Base-by-base conservation (phyloP, 106 monocot species). In the Apostasia shenzhenica region DNA sequence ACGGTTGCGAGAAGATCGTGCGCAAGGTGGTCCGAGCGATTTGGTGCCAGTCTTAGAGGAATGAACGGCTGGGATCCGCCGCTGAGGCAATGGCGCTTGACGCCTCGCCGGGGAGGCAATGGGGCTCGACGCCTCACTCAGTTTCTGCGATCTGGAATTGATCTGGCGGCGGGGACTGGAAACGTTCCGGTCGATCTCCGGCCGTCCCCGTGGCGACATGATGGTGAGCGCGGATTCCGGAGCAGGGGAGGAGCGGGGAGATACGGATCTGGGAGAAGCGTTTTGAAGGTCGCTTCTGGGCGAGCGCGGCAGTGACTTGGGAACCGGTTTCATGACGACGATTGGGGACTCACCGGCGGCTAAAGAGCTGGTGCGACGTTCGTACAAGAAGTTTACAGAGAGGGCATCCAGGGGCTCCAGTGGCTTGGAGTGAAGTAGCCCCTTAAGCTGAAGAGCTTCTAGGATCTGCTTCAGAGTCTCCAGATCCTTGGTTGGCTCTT, bases 401-500 rank as follows among this genome's bases (percentile, higher is more conserved):
- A 46, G 63, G 45, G 41, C 59, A n/a, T 37, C 26, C 2, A n/a
- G 6, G 63, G 41, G 39, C 2, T 63, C 45, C 2, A 45, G 37
- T 4, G 66, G 63, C 0, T 68, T 77, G 13, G 78, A 69, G 74
- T 77, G 94, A 57, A 94, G 84, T 11, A 94, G 81, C 8, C 90
- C 94, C 63, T 82, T 94, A 42, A 94, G 82, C 80, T 90, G 94
- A 42, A 90, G 60, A 0, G 87, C 90, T 60, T 94, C 94, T 0
- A 94, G 76, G 51, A 94, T 74, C 53, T 90, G 90, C 85, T 90
- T 94, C 54, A 94, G 57, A 0, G 90, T 82, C 69, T 94, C 94
- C 47, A 87, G 63, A 74, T 94, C 92, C 70, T 77, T 82, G 0
- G 78, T 81, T 0, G 89, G 86, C 67, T 89, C 94, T 14, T 82